Conservation (phyloP, 2,329 filamentous ascomycete genomes). For the Aspergillus pseudotamarii region DNA sequence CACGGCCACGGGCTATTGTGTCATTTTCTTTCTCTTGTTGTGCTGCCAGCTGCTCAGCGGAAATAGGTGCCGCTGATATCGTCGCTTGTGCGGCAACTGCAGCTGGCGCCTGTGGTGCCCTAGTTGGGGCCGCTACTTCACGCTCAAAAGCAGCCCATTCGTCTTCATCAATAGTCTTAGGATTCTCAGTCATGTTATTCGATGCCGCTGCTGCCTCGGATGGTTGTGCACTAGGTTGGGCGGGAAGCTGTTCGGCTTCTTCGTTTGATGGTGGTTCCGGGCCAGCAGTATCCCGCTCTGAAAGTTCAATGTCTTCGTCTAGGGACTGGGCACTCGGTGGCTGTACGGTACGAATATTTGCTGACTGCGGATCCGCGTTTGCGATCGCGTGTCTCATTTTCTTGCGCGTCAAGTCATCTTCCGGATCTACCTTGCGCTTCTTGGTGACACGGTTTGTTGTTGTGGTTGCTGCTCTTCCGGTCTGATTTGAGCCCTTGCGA, state of each 20-base stretch:
- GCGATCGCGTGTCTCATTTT: conserved; percentile 42
- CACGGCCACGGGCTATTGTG: conserved; percentile 46
- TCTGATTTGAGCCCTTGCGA: conserved; percentile 68
- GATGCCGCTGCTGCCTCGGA: conserved; percentile 11
- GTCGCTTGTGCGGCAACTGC: conserved; percentile 53
- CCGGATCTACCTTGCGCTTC: conserved; percentile 58
- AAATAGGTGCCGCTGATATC: conserved; percentile 70
- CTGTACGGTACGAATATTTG: conserved; percentile 30
- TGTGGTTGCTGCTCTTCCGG: conserved; percentile 34
- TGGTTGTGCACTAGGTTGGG: conserved; percentile 9
- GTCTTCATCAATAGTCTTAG: conserved; percentile 64
- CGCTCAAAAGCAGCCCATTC: conserved; percentile 89
- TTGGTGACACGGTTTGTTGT: conserved; percentile 41
- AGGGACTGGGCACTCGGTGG: conserved; percentile 26
- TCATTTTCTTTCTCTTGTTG: conserved; percentile 53
- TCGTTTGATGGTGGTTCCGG: conserved; percentile 23
- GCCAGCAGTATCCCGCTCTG: conserved; percentile 30
- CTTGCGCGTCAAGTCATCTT: conserved; percentile 46
- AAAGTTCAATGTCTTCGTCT: conserved; percentile 29
- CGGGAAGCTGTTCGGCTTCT: conserved; percentile 16
- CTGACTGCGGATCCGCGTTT: conserved; percentile 36
- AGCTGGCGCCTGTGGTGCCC: conserved; percentile 33
- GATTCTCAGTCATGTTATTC: conserved; percentile 13
- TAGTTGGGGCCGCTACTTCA: conserved; percentile 64
- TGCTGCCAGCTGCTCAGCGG: conserved; percentile 63